Conservation (phyloP, 768 basidiomycete genomes). For the Tricholomella constricta region DNA sequence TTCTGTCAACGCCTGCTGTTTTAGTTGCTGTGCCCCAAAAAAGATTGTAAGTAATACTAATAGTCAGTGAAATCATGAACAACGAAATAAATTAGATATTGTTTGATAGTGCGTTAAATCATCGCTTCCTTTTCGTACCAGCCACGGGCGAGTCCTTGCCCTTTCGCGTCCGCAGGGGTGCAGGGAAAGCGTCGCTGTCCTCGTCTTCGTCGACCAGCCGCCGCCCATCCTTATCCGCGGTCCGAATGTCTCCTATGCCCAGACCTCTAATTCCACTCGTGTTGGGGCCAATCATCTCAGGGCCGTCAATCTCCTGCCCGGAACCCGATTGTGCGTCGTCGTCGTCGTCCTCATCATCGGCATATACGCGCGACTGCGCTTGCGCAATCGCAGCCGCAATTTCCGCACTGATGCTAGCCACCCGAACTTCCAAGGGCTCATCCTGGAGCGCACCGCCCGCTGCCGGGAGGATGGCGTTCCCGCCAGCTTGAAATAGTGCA, state of each 20-base stretch:
- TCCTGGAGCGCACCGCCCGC: conserved; percentile 32
- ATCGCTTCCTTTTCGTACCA: conserved; percentile 70
- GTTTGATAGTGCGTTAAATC: conserved; percentile 26
- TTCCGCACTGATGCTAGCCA: conserved; percentile 79
- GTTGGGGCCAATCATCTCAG: conserved; percentile 56
- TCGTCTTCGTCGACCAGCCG: conserved; percentile 55
- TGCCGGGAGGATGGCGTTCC: conserved; percentile 30
- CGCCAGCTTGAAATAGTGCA: conserved; percentile 60
- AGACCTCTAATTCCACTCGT: conserved; percentile 63
- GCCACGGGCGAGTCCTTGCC: conserved; percentile 52
- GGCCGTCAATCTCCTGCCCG: conserved; percentile 50
- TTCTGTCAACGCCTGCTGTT: too few relatives aligned
- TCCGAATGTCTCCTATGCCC: conserved; percentile 27
- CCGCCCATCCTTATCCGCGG: conserved; percentile 27
- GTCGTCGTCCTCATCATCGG: conserved; percentile 53
- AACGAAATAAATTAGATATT: not conserved
- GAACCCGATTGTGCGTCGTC: conserved; percentile 52
- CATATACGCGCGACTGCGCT: conserved; percentile 62
- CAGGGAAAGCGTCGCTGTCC: conserved; percentile 74
- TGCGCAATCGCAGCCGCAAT: conserved; percentile 81
- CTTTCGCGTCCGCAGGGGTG: conserved; percentile 70
- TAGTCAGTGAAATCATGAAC: too few relatives aligned
- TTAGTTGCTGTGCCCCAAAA: too few relatives aligned
- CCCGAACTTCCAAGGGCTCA: conserved; percentile 60
- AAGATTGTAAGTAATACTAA: too few relatives aligned